Percentiles rank a stretch among this genome's conserved stretches.
Conservation (phyloP, 2,329 filamentous ascomycete species). For the Macrophomina tecta region DNA sequence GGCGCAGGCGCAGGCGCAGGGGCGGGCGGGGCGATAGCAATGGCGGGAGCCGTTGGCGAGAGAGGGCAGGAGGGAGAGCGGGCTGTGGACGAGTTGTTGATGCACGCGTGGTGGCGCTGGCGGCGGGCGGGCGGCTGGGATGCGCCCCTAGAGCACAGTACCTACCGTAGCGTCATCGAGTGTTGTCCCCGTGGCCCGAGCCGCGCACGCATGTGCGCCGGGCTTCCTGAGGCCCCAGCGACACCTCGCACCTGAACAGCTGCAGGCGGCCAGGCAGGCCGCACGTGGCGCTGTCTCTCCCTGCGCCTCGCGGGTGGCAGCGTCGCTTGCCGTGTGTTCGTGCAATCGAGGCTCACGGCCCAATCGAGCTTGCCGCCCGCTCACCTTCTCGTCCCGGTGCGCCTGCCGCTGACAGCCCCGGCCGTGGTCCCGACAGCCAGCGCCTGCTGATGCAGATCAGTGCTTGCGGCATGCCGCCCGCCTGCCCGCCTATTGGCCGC, state of each 20-base stretch:
- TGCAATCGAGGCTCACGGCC: background rate
- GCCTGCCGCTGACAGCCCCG: background rate
- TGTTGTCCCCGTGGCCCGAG: background rate
- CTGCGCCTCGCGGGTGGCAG: background rate
- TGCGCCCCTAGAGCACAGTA: background rate
- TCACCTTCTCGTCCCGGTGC: slow-evolving; percentile 15
- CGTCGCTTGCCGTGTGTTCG: background rate
- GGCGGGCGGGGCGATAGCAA: background rate
- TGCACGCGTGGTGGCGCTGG: slow-evolving; percentile 11
- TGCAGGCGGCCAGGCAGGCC: background rate
- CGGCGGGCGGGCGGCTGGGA: background rate
- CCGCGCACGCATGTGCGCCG: background rate
- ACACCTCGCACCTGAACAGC: background rate
- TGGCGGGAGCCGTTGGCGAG: background rate
- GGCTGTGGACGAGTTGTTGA: slow-evolving; percentile 7
- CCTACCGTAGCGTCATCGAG: background rate
- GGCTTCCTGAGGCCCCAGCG: background rate
- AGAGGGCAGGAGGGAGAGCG: background rate
- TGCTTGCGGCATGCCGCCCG: background rate
- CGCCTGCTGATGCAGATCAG: slow-evolving; percentile 25
- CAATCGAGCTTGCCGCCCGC: slow-evolving; percentile 23
- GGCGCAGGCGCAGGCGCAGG: slow-evolving; percentile 14
- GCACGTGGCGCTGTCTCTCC: slow-evolving; percentile 12
- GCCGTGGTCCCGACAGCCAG: background rate
- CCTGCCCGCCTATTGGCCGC: slow-evolving; percentile 2